phyloP scores from a whole-genome alignment of 2,329 filamentous ascomycete species.

The Lizonia empirigonia region DNA sequence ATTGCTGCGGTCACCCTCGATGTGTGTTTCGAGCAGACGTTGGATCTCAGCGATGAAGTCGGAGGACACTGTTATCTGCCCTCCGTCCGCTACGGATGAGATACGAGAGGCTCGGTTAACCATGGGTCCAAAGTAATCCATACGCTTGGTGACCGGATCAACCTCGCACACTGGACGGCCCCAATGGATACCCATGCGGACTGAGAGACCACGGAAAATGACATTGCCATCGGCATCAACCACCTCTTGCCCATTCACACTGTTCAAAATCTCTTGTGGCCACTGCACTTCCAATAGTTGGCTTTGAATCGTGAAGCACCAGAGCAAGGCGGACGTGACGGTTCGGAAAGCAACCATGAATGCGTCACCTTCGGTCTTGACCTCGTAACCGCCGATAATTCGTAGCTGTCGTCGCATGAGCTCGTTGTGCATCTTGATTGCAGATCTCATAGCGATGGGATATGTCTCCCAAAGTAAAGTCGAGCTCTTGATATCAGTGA shows the following conservation, averaged over 20 bases:
- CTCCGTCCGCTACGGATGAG: slow-evolving; percentile 90
- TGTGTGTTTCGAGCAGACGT: slow-evolving; percentile 84
- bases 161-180: slow-evolving; percentile 92
- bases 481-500: slow-evolving; percentile 99
- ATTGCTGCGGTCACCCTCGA: slow-evolving; percentile 76
- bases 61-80: slow-evolving; percentile 94
- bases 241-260: slow-evolving; percentile 80
- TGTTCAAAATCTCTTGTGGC: slow-evolving; percentile 91
- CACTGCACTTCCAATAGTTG: slow-evolving; percentile 86
- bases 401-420: slow-evolving; percentile 92
- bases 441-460: slow-evolving; percentile 91
- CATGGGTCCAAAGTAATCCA: slow-evolving; percentile 99
- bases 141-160: slow-evolving; percentile 93
- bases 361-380: slow-evolving; percentile 99
- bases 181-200: slow-evolving; percentile 97
- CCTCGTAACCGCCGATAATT: slow-evolving; percentile 94
- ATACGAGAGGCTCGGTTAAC: slow-evolving; percentile 97
- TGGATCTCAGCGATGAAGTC: slow-evolving; percentile 98
- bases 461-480: slow-evolving; percentile 96
- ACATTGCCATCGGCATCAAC: slow-evolving; percentile 82
- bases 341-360: slow-evolving; percentile 99
- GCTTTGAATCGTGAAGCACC: slow-evolving; percentile 94
- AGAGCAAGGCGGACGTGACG: slow-evolving; percentile 89
- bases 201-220: slow-evolving; percentile 92
- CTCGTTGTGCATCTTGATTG: slow-evolving; percentile 97